phyloP scores from a whole-genome alignment of 805 yeast genomes.

The Myxozyma neglecta region DNA sequence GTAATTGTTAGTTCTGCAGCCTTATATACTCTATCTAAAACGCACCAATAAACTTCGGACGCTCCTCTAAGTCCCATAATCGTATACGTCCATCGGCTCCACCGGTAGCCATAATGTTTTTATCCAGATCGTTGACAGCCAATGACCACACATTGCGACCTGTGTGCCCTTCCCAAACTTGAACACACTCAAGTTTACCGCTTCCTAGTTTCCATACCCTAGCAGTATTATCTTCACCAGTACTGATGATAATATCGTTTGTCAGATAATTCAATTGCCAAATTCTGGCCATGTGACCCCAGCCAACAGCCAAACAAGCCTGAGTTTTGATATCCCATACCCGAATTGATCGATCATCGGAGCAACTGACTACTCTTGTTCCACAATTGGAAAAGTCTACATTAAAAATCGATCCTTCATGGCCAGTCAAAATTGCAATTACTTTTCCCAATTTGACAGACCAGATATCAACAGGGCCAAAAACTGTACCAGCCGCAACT shows the following conservation, averaged over 20 bases:
- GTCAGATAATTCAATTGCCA: constrained; percentile 71
- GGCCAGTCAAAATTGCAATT: constrained; percentile 62
- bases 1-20: neutral
- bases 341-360: constrained; percentile 89
- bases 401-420: constrained; percentile 90
- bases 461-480: constrained; percentile 87
- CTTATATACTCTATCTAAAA: neutral
- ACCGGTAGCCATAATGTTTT: constrained; percentile 67
- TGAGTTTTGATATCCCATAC: constrained; percentile 68
- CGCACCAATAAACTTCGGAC: constrained; percentile 9
- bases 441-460: constrained; percentile 48
- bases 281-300: constrained; percentile 96
- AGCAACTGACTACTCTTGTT: constrained; percentile 67
- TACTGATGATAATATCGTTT: constrained; percentile 53
- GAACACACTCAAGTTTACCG: constrained; percentile 45
- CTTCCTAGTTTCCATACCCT: constrained; percentile 65
- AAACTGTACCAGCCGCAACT: constrained; percentile 89
- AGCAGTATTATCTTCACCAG: constrained; percentile 84
- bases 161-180: constrained; percentile 65
- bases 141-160: constrained; percentile 82
- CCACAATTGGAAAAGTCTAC: constrained; percentile 63
- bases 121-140: constrained; percentile 57
- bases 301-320: constrained; percentile 67
- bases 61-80: constrained; percentile 45
- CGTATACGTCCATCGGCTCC: constrained; percentile 91